Evolutionary conservation across 1,284 basidiomycete species (phyloP).

Genomic region (Peniophora sp.): DNA sequence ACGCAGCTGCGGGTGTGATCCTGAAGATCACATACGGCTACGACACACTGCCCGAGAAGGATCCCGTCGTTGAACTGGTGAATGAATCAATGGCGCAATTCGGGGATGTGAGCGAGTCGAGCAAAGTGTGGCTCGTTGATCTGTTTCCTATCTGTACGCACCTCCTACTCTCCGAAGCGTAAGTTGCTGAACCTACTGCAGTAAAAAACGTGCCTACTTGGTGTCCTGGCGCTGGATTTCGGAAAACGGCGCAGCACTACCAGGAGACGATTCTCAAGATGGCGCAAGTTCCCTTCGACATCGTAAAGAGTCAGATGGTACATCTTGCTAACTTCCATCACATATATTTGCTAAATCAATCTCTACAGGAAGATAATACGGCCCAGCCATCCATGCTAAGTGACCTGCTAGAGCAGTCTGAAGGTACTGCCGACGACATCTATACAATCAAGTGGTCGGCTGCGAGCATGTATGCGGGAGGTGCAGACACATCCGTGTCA

Average conservation of each 20-base stretch:
- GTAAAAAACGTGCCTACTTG: conserved; percentile 11
- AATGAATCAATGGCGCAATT: conserved; percentile 10
- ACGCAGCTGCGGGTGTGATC: conserved; percentile 3
- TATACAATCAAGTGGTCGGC: conserved; percentile 7
- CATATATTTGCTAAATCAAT: not conserved
- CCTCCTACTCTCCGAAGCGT: not conserved
- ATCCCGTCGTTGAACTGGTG: conserved; percentile 12
- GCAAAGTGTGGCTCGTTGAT: not conserved
- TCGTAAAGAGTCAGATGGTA: conserved; percentile 7
- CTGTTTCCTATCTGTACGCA: not conserved
- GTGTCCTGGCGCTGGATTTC: conserved; percentile 11
- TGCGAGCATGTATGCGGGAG: conserved; percentile 3
- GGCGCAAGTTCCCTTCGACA: conserved; percentile 1
- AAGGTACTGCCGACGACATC: not conserved
- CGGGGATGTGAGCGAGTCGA: not conserved
- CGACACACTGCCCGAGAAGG: conserved; percentile 7
- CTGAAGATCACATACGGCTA: conserved; percentile 13
- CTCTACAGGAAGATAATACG: not conserved
- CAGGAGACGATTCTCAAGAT: not conserved
- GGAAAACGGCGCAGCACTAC: conserved; percentile 1
- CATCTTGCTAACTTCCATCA: not conserved
- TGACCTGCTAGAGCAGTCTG: conserved; percentile 1
- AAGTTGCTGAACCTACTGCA: not conserved
- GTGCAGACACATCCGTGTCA: conserved; percentile 12
- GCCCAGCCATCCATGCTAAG: not conserved